A percentile compares a stretch with the other conserved stretches of the same genome.
Conservation (phyloP, 805 yeast species). For the Candida yuanshanica region DNA sequence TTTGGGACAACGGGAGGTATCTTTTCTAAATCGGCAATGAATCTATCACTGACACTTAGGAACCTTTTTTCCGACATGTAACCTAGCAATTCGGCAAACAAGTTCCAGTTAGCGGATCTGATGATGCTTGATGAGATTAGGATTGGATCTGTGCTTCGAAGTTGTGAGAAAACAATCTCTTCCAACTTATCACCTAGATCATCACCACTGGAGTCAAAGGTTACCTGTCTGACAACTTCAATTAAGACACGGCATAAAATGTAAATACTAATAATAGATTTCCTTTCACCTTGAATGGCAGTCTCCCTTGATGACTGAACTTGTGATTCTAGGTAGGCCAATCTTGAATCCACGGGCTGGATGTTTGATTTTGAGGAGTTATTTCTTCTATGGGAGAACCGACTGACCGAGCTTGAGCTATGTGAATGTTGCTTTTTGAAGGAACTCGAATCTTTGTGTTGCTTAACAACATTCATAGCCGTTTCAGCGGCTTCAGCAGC, state of each 20-base stretch:
- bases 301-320: constrained; percentile 47
- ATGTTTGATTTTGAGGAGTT: constrained; percentile 41
- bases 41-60: constrained; percentile 84
- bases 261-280: constrained; percentile 80
- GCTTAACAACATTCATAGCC: constrained; percentile 27
- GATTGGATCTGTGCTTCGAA: constrained; percentile 80
- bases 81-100: constrained; percentile 84
- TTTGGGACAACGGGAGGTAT: constrained; percentile 49
- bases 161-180: constrained; percentile 87
- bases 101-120: constrained; percentile 88
- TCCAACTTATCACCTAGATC: constrained; percentile 80
- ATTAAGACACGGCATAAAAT: constrained; percentile 87
- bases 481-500: constrained; percentile 50
- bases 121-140: constrained; percentile 62
- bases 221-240: constrained; percentile 86
- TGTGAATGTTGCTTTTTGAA: constrained; percentile 26
- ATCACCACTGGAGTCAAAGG: constrained; percentile 65
- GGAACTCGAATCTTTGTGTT: constrained; percentile 24
- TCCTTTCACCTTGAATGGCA: constrained; percentile 80
- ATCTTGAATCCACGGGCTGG: constrained; percentile 51
- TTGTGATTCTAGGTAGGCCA: constrained; percentile 35
- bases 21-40: constrained; percentile 87
- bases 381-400: constrained; percentile 41
- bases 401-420: constrained; percentile 27
- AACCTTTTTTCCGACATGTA: constrained; percentile 84